A percentile compares a stretch with the other conserved stretches of the same genome.
Conservation (phyloP, 345 rosid species). For the Populus simonii region DNA sequence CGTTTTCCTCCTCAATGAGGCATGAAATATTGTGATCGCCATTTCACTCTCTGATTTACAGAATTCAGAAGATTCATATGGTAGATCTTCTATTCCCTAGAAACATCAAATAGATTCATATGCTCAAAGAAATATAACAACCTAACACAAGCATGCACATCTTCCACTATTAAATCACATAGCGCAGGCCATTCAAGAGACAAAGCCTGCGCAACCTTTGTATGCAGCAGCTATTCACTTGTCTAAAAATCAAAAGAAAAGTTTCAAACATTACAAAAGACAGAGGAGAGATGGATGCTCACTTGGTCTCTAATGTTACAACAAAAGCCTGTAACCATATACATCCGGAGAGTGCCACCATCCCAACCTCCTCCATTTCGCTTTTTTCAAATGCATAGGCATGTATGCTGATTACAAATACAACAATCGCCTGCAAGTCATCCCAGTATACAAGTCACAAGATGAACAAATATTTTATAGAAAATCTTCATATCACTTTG, state of each 20-base stretch:
- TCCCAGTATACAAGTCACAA: neutral
- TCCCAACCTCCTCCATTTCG: conserved; percentile 91
- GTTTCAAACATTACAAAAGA: neutral
- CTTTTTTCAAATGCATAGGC: conserved; percentile 87
- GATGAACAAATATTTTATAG: neutral
- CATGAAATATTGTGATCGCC: neutral
- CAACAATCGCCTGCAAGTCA: conserved; percentile 79
- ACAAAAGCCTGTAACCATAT: conserved; percentile 99
- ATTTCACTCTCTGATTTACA: no score
- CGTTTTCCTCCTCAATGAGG: neutral
- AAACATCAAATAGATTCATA: no score
- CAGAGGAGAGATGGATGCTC: conserved; percentile 24
- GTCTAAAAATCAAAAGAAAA: neutral
- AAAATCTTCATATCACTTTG: no score
- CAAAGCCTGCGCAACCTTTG: neutral
- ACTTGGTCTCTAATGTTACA: conserved; percentile 90
- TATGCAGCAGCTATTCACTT: neutral
- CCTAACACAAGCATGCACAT: neutral
- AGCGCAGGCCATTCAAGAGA: neutral
- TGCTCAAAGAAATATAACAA: no score
- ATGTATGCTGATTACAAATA: conserved; percentile 78
- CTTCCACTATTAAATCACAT: neutral
- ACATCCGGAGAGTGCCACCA: conserved; percentile 97
- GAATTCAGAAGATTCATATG: neutral
- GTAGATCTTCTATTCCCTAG: neutral